Evolutionary conservation across 2,329 filamentous ascomycete genomes (phyloP), one percentile per base, ranked within the genome.

Genomic region (Pseudogymnoascus sp.): DNA sequence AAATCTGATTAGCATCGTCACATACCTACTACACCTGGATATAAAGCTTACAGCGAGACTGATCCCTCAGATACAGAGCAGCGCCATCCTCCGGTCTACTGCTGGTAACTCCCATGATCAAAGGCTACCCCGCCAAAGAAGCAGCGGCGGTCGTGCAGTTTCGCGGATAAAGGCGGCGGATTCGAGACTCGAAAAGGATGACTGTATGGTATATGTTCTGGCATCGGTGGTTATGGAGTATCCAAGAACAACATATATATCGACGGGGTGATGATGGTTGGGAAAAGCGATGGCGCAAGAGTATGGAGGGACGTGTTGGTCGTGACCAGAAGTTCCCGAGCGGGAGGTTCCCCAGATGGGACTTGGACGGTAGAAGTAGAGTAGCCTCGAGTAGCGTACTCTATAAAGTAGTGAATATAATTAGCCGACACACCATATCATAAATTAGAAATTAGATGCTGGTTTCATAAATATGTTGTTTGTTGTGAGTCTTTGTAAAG

Each of bases 11-110:
- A 37, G 62, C 21, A 23, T 16, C 23, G 23, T 21, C n/a, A 49
- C 33, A 41, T 7, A 11, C 38, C 43, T 21, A n/a, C 14, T 55
- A 8, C n/a, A 6, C 11, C 19, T 58, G 65, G 63, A 70, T 70
- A 79, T 55, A n/a, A 55, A 33, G n/a, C 88, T 74, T 82, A 97
- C 94, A 86, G 82, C 92, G 87, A 74, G 85, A 90, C 81, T 96
- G 94, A 74, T 99, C 94, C 78, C 90, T 89, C 73, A 97, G 81
- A 75, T 89, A 95, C 74, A 97, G 80, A 70, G 85, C 78, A 69
- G 85, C 83, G 74, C 86, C 90, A 72, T 97, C 92, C 71, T 96
- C 92, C 71, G 88, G 86, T 77, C 87, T 89, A 81, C 92, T 97
- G 75, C 86, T 88, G 77, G 97, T 87, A 80, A 89, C 92, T 73